A percentile compares a stretch with the other conserved stretches of the same genome.
phyloP scores from a whole-genome alignment of 305 asterid species.

The Rubia balearica region DNA sequence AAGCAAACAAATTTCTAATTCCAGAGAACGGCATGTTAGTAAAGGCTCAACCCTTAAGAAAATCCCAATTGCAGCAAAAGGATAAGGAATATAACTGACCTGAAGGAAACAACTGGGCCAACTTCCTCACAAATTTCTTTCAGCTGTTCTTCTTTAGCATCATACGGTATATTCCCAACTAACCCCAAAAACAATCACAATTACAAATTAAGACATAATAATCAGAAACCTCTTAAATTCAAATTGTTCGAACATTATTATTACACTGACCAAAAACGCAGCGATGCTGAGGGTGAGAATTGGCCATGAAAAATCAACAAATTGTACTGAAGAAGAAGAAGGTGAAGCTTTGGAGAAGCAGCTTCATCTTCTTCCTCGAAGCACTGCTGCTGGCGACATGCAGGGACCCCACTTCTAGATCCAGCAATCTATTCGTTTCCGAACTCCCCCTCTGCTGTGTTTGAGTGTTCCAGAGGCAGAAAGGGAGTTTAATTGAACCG shows the following conservation, averaged over 20 bases:
- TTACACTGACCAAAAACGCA: constrained; percentile 65
- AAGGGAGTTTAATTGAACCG: background rate
- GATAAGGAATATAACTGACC: constrained; percentile 36
- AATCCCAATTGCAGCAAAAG: background rate
- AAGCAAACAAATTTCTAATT: background rate
- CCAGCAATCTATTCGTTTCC: background rate
- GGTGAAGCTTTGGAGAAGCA: constrained; percentile 14
- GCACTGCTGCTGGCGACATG: background rate
- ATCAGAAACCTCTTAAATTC: constrained; percentile 6
- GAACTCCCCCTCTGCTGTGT: background rate
- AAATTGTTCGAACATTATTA: background rate
- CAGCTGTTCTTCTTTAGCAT: constrained; percentile 88
- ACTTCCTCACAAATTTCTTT: constrained; percentile 89
- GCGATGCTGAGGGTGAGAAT: constrained; percentile 71
- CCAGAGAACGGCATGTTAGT: background rate
- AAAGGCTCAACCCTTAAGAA: background rate
- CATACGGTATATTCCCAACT: constrained; percentile 98
- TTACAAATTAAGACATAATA: constrained; percentile 6
- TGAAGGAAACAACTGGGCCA: constrained; percentile 92
- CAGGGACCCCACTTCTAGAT: background rate
- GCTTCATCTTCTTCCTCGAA: constrained; percentile 10
- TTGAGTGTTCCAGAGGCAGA: background rate
- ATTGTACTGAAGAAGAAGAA: constrained; percentile 21
- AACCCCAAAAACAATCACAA: constrained; percentile 10
- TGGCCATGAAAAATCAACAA: constrained; percentile 38